Conservation (phyloP, 306 rosid genomes). For the Gleditsia sinensis region DNA sequence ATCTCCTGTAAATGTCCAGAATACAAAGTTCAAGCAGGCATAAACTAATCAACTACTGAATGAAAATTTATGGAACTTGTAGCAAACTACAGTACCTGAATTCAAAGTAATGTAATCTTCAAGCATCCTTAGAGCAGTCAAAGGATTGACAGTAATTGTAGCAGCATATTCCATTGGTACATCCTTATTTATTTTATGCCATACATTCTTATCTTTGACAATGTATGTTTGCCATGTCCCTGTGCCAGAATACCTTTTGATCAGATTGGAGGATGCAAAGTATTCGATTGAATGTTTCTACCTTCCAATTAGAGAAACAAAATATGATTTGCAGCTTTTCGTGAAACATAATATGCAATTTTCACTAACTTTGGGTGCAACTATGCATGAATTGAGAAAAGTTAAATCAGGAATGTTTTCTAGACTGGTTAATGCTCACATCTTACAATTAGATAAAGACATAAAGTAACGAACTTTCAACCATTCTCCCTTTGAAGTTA, state of each 20-base stretch:
- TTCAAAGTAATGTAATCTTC: constrained; percentile 71
- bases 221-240: constrained; percentile 95
- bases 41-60: neutral
- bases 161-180: constrained; percentile 88
- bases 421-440: neutral
- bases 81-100: constrained; percentile 50
- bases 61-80: neutral
- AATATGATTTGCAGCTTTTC: neutral
- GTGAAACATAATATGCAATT: neutral
- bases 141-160: constrained; percentile 82
- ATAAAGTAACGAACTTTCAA: neutral
- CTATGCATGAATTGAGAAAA: too few relatives aligned
- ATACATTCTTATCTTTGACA: constrained; percentile 71
- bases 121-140: constrained; percentile 88
- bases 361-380: neutral
- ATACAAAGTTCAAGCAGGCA: constrained; percentile 3
- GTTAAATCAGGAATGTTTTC: neutral
- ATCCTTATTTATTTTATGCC: constrained; percentile 80
- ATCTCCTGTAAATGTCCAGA: constrained; percentile 60
- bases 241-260: constrained; percentile 26
- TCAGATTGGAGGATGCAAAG: neutral
- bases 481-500: neutral
- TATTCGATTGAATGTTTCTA: neutral
- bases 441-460: neutral
- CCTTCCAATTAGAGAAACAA: neutral